These are phyloP conservation scores for Aspergillus clavatus DNA, from an alignment of 2,329 filamentous ascomycete genomes.

Conservation along the genomic window DNA sequence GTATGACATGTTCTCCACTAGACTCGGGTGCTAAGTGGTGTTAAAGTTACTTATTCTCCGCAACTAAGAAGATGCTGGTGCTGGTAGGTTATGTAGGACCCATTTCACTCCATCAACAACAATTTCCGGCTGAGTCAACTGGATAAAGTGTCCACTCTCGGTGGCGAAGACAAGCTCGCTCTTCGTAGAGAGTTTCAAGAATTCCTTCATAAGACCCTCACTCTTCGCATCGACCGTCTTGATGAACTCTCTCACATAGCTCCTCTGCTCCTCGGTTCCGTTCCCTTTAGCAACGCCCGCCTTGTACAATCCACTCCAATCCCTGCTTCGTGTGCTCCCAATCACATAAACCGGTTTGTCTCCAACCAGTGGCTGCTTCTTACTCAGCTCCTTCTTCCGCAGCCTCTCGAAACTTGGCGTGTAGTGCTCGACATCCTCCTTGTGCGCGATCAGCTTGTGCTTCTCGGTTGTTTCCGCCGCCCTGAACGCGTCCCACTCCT, in stretches of 20 bases:
- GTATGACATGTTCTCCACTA: too few species aligned
- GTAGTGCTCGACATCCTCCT: constrained; percentile 7
- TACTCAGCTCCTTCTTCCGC: constrained; percentile 22
- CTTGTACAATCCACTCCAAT: constrained; percentile 28
- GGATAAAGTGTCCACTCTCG: constrained; percentile 35
- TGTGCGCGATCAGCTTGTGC: not conserved
- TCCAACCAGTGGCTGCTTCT: constrained; percentile 22
- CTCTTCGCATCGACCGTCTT: constrained; percentile 24
- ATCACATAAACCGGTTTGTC: constrained; percentile 24
- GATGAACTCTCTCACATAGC: constrained; percentile 24
- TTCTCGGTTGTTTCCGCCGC: constrained; percentile 16
- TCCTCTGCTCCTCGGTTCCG: constrained; percentile 31
- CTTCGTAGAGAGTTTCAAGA: constrained; percentile 26
- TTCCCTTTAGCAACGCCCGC: constrained; percentile 30
- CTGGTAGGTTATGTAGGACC: constrained; percentile 21
- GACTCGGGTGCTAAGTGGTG: too few species aligned
- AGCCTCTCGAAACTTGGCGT: constrained; percentile 22
- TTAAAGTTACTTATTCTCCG: not conserved
- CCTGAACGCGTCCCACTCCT: constrained; percentile 12
- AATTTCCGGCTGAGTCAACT: constrained; percentile 33
- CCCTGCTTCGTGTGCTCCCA: constrained; percentile 22
- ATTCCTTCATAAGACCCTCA: constrained; percentile 24
- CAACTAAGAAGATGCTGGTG: constrained; percentile 3
- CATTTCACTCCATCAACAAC: constrained; percentile 33
- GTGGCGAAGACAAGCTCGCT: constrained; percentile 24